These are phyloP conservation scores for Talaromyces sp. DNA, from an alignment of 2,329 filamentous ascomycete species.

Conservation along the genomic window DNA sequence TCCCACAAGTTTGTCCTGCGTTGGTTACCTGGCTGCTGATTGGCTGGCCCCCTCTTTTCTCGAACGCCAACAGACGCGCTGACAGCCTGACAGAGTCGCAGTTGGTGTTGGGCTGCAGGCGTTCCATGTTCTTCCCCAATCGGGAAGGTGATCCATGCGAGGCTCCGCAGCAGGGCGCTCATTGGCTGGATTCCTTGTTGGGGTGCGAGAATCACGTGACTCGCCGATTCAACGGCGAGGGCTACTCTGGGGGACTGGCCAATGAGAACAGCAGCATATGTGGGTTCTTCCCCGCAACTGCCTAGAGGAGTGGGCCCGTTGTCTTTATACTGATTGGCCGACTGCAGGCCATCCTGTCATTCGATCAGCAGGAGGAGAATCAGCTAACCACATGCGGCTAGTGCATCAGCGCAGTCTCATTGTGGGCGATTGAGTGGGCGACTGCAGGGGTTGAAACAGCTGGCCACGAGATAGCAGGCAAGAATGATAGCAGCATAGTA, in stretches of 20 bases:
- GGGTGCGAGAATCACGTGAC: background rate
- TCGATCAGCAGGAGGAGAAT: background rate
- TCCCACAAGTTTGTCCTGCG: background rate
- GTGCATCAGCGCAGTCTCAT: background rate
- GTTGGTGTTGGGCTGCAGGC: background rate
- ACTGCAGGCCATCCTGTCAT: background rate
- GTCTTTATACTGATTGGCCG: background rate
- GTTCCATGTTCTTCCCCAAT: background rate
- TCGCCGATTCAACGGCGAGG: background rate
- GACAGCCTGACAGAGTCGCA: background rate
- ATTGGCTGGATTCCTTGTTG: background rate
- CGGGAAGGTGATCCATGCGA: background rate
- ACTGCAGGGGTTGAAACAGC: background rate
- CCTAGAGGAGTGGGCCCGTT: background rate
- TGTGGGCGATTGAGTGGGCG: background rate
- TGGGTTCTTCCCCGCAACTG: background rate
- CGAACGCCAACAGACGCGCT: background rate
- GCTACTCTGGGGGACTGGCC: background rate
- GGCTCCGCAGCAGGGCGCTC: background rate
- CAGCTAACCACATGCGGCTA: background rate
- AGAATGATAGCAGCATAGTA: background rate
- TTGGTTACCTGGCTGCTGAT: background rate
- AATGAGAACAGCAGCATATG: background rate
- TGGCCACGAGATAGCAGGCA: background rate
- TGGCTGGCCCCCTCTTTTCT: background rate